phyloP scores from a whole-genome alignment of 495 filamentous ascomycete species.

The Tuber magnatum region DNA sequence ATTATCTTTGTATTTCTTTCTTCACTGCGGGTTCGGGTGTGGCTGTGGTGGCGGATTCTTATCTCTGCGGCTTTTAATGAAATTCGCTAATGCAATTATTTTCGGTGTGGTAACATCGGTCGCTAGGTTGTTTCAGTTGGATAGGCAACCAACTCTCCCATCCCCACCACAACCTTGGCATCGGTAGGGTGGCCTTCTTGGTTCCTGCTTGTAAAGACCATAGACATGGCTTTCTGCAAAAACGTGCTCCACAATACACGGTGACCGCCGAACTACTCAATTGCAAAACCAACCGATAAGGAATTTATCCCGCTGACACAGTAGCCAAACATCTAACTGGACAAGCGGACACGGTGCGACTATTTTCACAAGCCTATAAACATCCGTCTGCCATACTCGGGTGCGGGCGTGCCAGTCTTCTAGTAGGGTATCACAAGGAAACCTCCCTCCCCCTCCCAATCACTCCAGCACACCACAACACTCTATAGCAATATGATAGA shows the following conservation, averaged over 20 bases:
- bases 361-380: conserved; percentile 7
- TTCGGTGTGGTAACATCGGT: neutral
- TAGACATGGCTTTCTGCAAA: neutral
- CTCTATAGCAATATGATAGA: neutral
- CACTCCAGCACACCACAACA: neutral
- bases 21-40: neutral
- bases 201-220: neutral
- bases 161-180: neutral
- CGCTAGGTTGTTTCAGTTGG: neutral
- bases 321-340: neutral
- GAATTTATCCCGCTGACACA: neutral
- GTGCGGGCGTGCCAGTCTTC: neutral
- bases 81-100: neutral
- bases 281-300: neutral
- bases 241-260: neutral
- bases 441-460: neutral
- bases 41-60: neutral
- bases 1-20: neutral
- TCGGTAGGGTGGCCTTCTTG: neutral
- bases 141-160: neutral
- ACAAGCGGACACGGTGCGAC: neutral
- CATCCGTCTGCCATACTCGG: neutral
- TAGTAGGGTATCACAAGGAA: neutral
- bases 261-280: neutral
- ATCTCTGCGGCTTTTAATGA: neutral